Evolutionary conservation across 495 filamentous ascomycete species (phyloP).

Genomic region (Penicillium cosmopolitanum): DNA sequence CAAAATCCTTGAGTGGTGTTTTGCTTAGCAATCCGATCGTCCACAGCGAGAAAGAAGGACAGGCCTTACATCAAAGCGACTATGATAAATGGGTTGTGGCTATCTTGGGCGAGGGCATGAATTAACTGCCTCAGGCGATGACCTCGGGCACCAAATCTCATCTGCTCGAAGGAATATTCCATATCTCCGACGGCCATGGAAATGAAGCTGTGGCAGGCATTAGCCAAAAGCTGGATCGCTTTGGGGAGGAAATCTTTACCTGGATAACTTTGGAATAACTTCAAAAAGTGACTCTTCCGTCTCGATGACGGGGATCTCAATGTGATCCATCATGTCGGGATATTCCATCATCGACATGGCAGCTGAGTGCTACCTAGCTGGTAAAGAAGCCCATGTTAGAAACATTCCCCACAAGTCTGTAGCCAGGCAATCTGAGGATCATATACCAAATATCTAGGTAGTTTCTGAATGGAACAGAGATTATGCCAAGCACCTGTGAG

Average conservation of each 20-base stretch:
- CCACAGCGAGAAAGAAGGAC: neutral
- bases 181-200: conserved; percentile 66
- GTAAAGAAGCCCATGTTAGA: no score
- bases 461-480: neutral
- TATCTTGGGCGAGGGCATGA: conserved; percentile 62
- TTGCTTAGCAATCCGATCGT: neutral
- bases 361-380: neutral
- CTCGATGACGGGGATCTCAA: conserved; percentile 62
- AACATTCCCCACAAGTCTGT: neutral
- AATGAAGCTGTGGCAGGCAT: conserved; percentile 17
- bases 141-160: conserved; percentile 67
- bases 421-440: neutral
- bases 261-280: conserved; percentile 69
- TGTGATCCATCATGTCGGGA: conserved; percentile 20
- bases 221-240: neutral
- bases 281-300: conserved; percentile 65
- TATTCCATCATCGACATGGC: conserved; percentile 13
- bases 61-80: conserved; percentile 74
- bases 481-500: neutral
- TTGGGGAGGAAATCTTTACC: conserved; percentile 43
- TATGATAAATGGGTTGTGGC: conserved; percentile 74
- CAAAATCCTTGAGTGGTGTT: conserved; percentile 60
- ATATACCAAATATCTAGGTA: neutral
- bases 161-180: conserved; percentile 78
- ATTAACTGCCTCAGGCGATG: conserved; percentile 67